Evolutionary conservation across 2,329 filamentous ascomycete genomes (phyloP).

Genomic region (Penicillium sumatraense): DNA sequence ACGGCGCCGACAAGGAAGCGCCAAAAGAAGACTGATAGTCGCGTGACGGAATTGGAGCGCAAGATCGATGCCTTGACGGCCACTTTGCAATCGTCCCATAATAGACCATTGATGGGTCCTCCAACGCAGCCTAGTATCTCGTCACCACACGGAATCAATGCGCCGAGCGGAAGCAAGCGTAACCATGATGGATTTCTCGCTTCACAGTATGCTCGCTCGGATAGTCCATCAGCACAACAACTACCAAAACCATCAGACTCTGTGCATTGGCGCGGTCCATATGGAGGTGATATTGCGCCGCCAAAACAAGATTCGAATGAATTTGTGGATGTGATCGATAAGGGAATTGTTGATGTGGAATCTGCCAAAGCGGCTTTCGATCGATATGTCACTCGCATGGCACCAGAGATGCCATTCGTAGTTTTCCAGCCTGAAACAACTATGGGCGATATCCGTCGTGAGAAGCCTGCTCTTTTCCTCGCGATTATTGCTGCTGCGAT

Average conservation of each 20-base stretch:
- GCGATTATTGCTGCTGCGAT: constrained; percentile 61
- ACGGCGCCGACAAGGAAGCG: constrained; percentile 77
- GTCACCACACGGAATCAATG: constrained; percentile 28
- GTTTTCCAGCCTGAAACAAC: constrained; percentile 60
- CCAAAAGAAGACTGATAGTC: constrained; percentile 88
- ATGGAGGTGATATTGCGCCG: constrained; percentile 17
- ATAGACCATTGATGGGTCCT: constrained; percentile 22
- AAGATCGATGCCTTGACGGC: constrained; percentile 90
- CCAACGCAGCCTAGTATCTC: background rate
- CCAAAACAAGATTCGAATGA: constrained; percentile 28
- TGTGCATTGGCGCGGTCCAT: constrained; percentile 29
- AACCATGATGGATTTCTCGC: constrained; percentile 31
- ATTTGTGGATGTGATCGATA: constrained; percentile 54
- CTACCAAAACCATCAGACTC: constrained; percentile 16
- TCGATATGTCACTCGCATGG: constrained; percentile 59
- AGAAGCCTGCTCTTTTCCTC: constrained; percentile 64
- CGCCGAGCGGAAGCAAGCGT: constrained; percentile 36
- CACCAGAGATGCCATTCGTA: constrained; percentile 61
- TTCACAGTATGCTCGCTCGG: constrained; percentile 28
- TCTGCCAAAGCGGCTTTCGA: constrained; percentile 61
- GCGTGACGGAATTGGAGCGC: constrained; percentile 87
- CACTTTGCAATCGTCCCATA: constrained; percentile 66
- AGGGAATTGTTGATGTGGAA: constrained; percentile 56
- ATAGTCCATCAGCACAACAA: constrained; percentile 27
- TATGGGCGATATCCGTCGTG: constrained; percentile 59